These are phyloP conservation scores for Zymoseptoria pseudotritici DNA, from an alignment of 2,329 filamentous ascomycete species.

Conservation along the genomic window DNA sequence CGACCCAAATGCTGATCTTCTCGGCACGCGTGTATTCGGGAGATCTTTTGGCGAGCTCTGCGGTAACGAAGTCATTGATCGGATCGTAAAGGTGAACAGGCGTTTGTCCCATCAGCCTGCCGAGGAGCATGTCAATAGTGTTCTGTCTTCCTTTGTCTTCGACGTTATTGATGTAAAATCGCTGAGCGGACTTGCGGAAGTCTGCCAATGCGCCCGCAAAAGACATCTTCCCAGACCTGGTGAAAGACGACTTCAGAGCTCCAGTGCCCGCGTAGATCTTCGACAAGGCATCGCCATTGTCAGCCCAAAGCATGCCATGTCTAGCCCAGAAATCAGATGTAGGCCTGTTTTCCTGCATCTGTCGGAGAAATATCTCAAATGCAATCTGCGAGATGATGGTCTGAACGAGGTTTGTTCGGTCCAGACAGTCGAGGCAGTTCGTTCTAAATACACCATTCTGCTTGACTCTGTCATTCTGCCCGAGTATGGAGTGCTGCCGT, in stretches of 20 bases:
- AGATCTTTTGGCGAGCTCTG: slow-evolving; percentile 60
- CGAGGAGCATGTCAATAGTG: slow-evolving; percentile 91
- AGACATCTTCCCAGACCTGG: slow-evolving; percentile 90
- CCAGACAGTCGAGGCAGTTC: slow-evolving; percentile 92
- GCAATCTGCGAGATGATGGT: slow-evolving; percentile 94
- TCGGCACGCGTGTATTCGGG: slow-evolving; percentile 69
- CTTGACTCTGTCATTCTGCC: slow-evolving; percentile 55
- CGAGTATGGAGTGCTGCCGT: slow-evolving; percentile 19
- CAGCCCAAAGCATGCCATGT: slow-evolving; percentile 91
- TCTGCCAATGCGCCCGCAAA: slow-evolving; percentile 90
- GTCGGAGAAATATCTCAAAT: slow-evolving; percentile 71
- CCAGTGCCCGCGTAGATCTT: slow-evolving; percentile 96
- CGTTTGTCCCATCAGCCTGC: slow-evolving; percentile 72
- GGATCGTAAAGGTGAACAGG: slow-evolving; percentile 87
- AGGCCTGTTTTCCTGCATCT: slow-evolving; percentile 58
- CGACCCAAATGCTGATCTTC: slow-evolving; percentile 71
- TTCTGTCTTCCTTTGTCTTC: slow-evolving; percentile 86
- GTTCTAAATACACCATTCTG: slow-evolving; percentile 95
- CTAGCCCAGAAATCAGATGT: slow-evolving; percentile 81
- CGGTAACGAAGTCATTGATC: slow-evolving; percentile 80
- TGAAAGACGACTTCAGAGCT: slow-evolving; percentile 91
- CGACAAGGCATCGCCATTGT: slow-evolving; percentile 89
- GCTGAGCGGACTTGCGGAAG: slow-evolving; percentile 84
- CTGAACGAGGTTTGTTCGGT: slow-evolving; percentile 92
- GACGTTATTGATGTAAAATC: slow-evolving; percentile 97